Evolutionary conservation across 805 yeast genomes (phyloP), one percentile per base, ranked within the genome.

Genomic region (Kodamaea kaohsiungensis): DNA sequence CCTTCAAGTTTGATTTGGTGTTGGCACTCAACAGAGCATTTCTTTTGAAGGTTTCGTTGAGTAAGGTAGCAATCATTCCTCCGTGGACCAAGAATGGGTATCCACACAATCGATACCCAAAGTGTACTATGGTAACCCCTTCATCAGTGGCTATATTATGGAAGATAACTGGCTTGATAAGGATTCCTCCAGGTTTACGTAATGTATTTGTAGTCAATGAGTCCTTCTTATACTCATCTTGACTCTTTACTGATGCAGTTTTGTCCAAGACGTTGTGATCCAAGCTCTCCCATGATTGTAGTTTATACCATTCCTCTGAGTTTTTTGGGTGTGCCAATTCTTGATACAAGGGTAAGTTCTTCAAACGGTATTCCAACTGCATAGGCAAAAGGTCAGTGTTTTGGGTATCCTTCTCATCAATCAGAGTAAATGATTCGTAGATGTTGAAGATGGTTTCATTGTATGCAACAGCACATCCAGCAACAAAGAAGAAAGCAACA

Each of bases 51-150:
- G 88, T 79, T 60, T 91, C 96, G 63, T 90, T 95, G 52, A 91
- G 71, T 1, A 91, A 72, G 0, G 96, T 86, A 7, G 92, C 96
- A 30, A 91, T 66, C 27, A 92, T 82, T 0, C 98, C 98, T 2
- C 98, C 98, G 65, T 91, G 98, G 2, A 90, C 80, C 16, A 92
- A 71, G 61, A 89, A 86, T 1, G 97, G 98, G 65, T 87, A 91
- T 0, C 98, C 98, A 43, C 93, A 85, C 17, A 91, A 68, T 56
- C 80, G 81, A 64, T 86, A 83, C 0, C 98, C 97, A 51, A 88
- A 77, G 65, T 90, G 96, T 22, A 89, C 76, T 5, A 91, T 78
- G 0, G 90, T 80, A 1, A 88, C 77, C 0, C 87, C 79, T 59
- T 88, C 88, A 51, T 79, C 77, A 0, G 82, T 79, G 12, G 73